phyloP scores from a whole-genome alignment of 129 eudicot genomes.

The Chrysanthemum seticuspe region DNA sequence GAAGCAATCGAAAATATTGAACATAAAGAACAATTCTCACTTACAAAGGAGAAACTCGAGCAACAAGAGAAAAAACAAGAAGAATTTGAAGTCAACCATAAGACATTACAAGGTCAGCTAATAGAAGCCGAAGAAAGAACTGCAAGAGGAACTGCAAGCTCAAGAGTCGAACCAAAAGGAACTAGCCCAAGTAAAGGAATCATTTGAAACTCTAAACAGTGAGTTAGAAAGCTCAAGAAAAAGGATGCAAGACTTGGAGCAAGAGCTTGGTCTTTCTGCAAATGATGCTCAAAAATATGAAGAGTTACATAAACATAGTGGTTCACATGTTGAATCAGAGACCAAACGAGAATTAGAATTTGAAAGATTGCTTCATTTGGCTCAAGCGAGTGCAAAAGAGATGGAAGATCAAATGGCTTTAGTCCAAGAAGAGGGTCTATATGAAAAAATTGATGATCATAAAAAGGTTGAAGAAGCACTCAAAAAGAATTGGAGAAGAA shows the following conservation, averaged over 20 bases:
- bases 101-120: conserved; percentile 54
- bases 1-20: too few species aligned
- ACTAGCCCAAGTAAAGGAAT: conserved; percentile 11
- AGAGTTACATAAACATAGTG: conserved; percentile 80
- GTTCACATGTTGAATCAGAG: conserved; percentile 75
- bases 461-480: too few species aligned
- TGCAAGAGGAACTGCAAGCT: conserved; percentile 71
- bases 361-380: conserved; percentile 64
- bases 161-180: conserved; percentile 69
- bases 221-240: too few species aligned
- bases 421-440: conserved; percentile 56
- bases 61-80: conserved; percentile 47
- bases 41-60: conserved; percentile 24
- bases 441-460: too few species aligned
- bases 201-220: too few species aligned
- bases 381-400: conserved; percentile 64
- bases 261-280: conserved; percentile 42
- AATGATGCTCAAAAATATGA: conserved; percentile 65
- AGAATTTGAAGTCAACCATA: conserved; percentile 51
- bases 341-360: conserved; percentile 69
- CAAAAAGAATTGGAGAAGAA: too few species aligned
- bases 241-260: too few species aligned
- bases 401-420: conserved; percentile 67
- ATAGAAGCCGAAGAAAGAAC: background rate
- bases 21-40: too few species aligned